phyloP scores from a whole-genome alignment of 2,329 filamentous ascomycete genomes.

The Trichoderma sp. region DNA sequence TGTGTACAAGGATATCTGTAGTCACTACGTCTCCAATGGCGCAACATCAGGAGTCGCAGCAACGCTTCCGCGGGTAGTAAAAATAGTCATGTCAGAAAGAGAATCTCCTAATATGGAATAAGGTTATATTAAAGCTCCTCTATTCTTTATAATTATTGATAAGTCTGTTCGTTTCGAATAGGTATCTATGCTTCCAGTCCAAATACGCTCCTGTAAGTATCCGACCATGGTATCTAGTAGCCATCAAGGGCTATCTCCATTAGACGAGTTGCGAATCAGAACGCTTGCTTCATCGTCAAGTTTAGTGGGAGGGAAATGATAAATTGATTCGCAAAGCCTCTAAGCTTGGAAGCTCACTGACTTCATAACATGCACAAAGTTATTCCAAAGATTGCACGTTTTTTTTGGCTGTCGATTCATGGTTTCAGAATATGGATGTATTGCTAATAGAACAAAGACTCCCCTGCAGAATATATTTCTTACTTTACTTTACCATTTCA shows the following conservation, averaged over 20 bases:
- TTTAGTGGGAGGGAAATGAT: not conserved
- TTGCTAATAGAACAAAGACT: too few relatives aligned
- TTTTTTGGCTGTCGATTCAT: too few relatives aligned
- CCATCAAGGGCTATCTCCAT: not conserved
- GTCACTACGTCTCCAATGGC: too few relatives aligned
- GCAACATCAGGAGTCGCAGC: too few relatives aligned
- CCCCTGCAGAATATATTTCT: too few relatives aligned
- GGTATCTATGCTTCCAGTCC: not conserved
- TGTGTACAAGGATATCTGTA: too few relatives aligned
- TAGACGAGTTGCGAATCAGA: not conserved
- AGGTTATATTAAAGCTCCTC: too few relatives aligned
- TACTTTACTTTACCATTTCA: not conserved
- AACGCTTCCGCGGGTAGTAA: too few relatives aligned
- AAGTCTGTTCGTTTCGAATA: not conserved
- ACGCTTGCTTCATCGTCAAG: not conserved
- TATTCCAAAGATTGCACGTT: constrained; percentile 50
- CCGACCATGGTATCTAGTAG: not conserved
- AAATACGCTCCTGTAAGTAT: not conserved
- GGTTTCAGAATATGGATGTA: too few relatives aligned
- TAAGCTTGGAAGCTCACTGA: constrained; percentile 34
- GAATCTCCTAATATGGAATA: too few relatives aligned
- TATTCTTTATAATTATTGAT: not conserved
- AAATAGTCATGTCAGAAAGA: too few relatives aligned
- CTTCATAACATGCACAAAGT: constrained; percentile 52
- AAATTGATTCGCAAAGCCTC: not conserved